Conservation (phyloP, 2,329 filamentous ascomycete genomes). For the Colletotrichum sp. region DNA sequence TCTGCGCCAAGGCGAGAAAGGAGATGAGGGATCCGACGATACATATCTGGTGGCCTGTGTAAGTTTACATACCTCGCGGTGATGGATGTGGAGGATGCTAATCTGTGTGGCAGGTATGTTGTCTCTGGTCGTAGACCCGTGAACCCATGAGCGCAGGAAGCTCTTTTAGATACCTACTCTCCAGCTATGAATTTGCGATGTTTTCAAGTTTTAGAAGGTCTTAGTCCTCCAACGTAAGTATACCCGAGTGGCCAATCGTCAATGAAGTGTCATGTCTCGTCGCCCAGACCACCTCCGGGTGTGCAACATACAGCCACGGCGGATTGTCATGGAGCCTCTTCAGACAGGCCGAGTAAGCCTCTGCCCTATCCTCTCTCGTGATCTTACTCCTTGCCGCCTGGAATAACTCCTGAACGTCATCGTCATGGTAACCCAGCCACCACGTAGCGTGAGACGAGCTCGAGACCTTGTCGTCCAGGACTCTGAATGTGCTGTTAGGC, state of each 20-base stretch:
- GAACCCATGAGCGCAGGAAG: not conserved
- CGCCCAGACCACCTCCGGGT: constrained; percentile 5
- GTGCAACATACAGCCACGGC: not conserved
- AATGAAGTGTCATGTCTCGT: not conserved
- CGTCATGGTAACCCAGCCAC: constrained; percentile 5
- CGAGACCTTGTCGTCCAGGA: not conserved
- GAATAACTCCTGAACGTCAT: not conserved
- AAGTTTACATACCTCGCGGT: not conserved
- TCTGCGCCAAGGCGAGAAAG: constrained; percentile 25
- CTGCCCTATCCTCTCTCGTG: not conserved
- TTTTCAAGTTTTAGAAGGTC: accelerated
- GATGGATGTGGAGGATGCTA: not conserved
- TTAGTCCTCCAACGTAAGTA: not conserved
- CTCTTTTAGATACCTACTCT: not conserved
- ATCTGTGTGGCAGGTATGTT: not conserved
- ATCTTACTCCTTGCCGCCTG: not conserved
- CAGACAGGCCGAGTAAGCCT: not conserved
- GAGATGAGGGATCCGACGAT: constrained; percentile 28
- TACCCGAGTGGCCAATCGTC: not conserved
- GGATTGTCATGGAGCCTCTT: not conserved
- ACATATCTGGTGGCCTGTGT: constrained; percentile 29
- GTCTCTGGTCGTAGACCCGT: not conserved
- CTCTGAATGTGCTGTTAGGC: not conserved
- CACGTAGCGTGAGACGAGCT: not conserved
- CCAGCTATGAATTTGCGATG: accelerated